Base-by-base conservation (phyloP, 1,284 basidiomycete genomes). In the Xerocomus cyaneibrunnescens region DNA sequence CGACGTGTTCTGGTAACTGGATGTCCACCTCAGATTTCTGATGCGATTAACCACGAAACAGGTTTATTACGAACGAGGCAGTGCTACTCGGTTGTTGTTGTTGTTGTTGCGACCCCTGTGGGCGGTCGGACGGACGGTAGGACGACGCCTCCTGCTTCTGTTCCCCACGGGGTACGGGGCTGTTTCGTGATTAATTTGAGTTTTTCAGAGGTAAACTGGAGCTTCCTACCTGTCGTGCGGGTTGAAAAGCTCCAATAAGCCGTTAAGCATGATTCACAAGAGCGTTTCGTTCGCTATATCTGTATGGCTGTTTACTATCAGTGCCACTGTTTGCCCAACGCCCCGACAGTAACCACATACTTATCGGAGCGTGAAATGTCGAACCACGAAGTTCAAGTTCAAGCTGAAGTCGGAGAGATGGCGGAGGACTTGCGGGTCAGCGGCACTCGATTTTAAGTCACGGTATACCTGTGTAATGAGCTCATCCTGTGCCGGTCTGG, bases 151-250 rank as follows among this genome's bases (percentile, higher is more conserved):
- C 0, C 6, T 13, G 0, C 1, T 35, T 19, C 13, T 16, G 32
- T 14, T 21, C 3, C 0, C 54, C 53, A 3, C 52, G 57, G 17
- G 52, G 22, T 5, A 31, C 16, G 9, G 42, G 52, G 12, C 54
- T 51, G 21, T 10, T 7, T 10, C 36, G 4, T 10, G 22, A 17
- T 51, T 17, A 51, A n/a, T 14, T 36, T 22, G 7, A 17, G 13
- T 21, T 4, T 5, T n/a, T 31, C 22, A 12, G 22, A 32, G 19
- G 27, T 10, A 4, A 16, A 27, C 27, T 25, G 2, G 27, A 34
- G 22, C 16, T 19, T 16, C 39, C 5, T 38, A 59, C 57, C 30
- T 14, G 31, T 10, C 2, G 7, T 10, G 1, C 10, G 16, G 16
- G 31, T n/a, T 3, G 16, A 42, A 42, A 3, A 42, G 7, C 3